Base-by-base conservation (phyloP, 78 protist species). In the Monocercomonoides exilis region DNA sequence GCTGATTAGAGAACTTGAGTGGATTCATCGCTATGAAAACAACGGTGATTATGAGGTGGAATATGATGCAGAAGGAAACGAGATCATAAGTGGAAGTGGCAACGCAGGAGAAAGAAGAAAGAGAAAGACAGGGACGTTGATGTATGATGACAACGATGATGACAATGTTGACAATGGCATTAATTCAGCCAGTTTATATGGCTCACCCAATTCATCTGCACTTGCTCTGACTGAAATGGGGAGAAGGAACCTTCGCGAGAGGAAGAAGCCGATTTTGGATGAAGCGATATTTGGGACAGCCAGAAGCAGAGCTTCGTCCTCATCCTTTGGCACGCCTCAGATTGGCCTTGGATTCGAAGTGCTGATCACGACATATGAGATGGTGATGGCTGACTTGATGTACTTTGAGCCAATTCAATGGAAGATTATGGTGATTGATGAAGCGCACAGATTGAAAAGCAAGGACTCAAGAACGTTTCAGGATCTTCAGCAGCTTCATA, bases 401-500 rank as follows among this genome's bases (percentile, higher is more conserved):
- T 4, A 2, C 64, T 0, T 80, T 38, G 11, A 41, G 0, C 79
- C 63, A 41, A 79, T 79, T 45, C 3, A 0, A n/a, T 89, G 92
- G 90, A 33, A 84, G 0, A 0, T 0, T 42, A 1, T 64, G 35
- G 38, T 88, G 5, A 1, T 91, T 11, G 93, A 91, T 80, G 93
- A 91, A 77, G 93, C 89, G 3, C 93, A 91, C 84, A 44, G 86
- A 54, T 43, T 91, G 45, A 91, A 91, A 85, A 88, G 84, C 45
- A 45, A 70, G 32, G 0, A 1, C 34, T 0, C 89, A 0, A 4
- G 2, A 33, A 0, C 80, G 41, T 80, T 64, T 3, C 36, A 80
- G 35, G 0, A 4, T 32, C n/a, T 88, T 34, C 29, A 41, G 36
- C 2, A 44, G 4, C 5, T 86, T 21, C 11, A 2, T 45, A 0